Percentiles rank a stretch among this genome's conserved stretches.
phyloP scores from a whole-genome alignment of 2,329 filamentous ascomycete species.

The Nigrospora sphaerica region DNA sequence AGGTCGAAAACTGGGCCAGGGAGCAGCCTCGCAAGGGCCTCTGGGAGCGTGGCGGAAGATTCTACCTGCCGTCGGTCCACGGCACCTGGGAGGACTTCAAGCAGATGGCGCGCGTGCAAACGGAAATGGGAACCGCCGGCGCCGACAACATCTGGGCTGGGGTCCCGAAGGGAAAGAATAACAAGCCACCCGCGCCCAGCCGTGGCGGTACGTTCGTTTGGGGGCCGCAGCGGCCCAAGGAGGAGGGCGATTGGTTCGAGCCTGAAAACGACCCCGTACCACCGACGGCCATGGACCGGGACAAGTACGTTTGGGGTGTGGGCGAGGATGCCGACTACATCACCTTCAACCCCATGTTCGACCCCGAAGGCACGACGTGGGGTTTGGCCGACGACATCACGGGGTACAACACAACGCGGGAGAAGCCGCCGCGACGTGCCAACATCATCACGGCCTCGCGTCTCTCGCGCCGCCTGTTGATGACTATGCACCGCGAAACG shows the following conservation, averaged over 20 bases:
- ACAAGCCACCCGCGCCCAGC: slow-evolving; percentile 24
- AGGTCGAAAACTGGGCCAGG: slow-evolving; percentile 61
- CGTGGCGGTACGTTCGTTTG: slow-evolving; percentile 62
- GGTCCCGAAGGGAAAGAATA: slow-evolving; percentile 33
- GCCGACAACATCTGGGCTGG: slow-evolving; percentile 62
- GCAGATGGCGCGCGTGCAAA: slow-evolving; percentile 69
- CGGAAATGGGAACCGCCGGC: slow-evolving; percentile 59
- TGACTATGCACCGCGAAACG: slow-evolving; percentile 88
- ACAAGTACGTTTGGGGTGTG: slow-evolving; percentile 80
- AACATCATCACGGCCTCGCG: slow-evolving; percentile 85
- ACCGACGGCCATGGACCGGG: slow-evolving; percentile 65
- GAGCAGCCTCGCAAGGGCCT: slow-evolving; percentile 71
- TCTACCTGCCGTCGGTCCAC: slow-evolving; percentile 71
- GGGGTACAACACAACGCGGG: slow-evolving; percentile 62
- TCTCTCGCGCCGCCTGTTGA: slow-evolving; percentile 71
- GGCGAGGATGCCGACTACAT: slow-evolving; percentile 89
- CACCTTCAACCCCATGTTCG: slow-evolving; percentile 85
- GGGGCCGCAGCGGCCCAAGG: slow-evolving; percentile 69
- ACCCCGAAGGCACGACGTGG: slow-evolving; percentile 85
- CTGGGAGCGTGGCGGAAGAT: slow-evolving; percentile 74
- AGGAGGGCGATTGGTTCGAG: slow-evolving; percentile 65
- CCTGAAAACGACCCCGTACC: slow-evolving; percentile 66
- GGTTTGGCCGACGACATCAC: slow-evolving; percentile 75
- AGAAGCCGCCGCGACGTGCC: slow-evolving; percentile 66
- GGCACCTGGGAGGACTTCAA: slow-evolving; percentile 75